Conservation (phyloP, 2,329 filamentous ascomycete species). For the Thelonectria rubi region DNA sequence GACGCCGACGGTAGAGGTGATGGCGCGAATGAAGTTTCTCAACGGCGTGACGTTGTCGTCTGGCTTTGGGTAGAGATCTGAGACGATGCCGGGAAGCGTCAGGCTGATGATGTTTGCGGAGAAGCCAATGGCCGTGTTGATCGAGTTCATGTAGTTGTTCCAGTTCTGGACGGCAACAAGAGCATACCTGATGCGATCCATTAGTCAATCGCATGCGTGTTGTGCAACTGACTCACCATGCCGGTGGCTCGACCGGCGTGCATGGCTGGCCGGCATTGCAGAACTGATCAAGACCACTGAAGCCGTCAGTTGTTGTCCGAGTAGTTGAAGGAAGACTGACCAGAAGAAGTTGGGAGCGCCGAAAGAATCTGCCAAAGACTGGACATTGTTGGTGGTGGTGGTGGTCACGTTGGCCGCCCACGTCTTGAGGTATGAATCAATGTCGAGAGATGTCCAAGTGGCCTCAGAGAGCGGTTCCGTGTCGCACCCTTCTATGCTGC, state of each 20-base stretch:
- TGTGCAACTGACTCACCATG: background rate
- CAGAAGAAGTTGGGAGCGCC: conserved; percentile 9
- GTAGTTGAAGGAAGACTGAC: background rate
- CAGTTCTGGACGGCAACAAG: conserved; percentile 6
- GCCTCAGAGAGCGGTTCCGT: background rate
- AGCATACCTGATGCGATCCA: background rate
- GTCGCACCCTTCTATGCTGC: background rate
- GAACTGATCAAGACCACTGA: conserved; percentile 6
- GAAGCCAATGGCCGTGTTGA: conserved; percentile 5
- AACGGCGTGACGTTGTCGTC: background rate
- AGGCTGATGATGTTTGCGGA: conserved; percentile 3
- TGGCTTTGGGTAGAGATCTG: conserved; percentile 1
- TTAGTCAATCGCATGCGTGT: background rate
- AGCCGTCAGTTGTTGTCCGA: background rate
- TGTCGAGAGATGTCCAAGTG: background rate
- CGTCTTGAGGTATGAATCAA: background rate
- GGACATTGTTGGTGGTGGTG: background rate
- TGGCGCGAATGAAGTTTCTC: background rate
- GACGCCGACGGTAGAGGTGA: too few relatives aligned
- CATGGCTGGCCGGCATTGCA: conserved; percentile 5
- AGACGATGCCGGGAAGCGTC: background rate
- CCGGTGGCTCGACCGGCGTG: background rate
- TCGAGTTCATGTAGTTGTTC: conserved; percentile 10
- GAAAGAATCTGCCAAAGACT: background rate
- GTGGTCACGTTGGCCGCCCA: background rate